These are phyloP conservation scores for Pyrenopolyporus hunteri DNA, from an alignment of 495 filamentous ascomycete genomes.

Conservation along the genomic window DNA sequence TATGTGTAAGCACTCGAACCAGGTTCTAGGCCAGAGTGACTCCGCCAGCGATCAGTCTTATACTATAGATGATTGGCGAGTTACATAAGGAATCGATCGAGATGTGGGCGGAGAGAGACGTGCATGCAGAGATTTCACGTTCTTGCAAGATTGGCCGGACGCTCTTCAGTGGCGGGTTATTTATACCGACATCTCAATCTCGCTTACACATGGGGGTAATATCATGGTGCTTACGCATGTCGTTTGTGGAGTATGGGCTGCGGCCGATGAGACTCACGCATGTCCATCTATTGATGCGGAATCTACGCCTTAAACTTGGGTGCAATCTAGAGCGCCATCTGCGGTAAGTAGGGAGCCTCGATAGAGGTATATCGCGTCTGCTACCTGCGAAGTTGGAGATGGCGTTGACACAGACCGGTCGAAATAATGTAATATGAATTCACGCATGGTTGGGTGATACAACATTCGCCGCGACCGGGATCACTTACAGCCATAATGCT, in stretches of 20 bases:
- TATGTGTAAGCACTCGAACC: neutral
- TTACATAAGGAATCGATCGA: no score
- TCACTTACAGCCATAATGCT: neutral
- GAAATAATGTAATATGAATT: neutral
- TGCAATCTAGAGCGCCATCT: neutral
- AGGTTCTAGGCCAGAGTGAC: neutral
- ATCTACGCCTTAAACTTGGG: neutral
- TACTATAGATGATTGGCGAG: no score
- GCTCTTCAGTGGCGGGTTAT: no score
- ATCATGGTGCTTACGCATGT: neutral
- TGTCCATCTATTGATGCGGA: neutral
- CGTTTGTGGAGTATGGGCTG: neutral
- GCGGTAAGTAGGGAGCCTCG: no score
- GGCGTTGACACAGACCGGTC: neutral
- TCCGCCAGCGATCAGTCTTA: no score
- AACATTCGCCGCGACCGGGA: conserved; percentile 13
- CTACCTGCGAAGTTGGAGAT: no score
- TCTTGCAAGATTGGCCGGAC: no score
- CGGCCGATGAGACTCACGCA: neutral
- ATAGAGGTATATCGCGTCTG: no score
- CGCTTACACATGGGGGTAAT: neutral
- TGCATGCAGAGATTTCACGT: no score
- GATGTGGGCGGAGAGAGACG: no score
- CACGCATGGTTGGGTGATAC: conserved; percentile 1
- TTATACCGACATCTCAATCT: neutral